A percentile compares a stretch with the other conserved stretches of the same genome.
These are phyloP conservation scores for Gracilaria domingensis DNA, from an alignment of 23 red algal genomes.

Conservation along the genomic window DNA sequence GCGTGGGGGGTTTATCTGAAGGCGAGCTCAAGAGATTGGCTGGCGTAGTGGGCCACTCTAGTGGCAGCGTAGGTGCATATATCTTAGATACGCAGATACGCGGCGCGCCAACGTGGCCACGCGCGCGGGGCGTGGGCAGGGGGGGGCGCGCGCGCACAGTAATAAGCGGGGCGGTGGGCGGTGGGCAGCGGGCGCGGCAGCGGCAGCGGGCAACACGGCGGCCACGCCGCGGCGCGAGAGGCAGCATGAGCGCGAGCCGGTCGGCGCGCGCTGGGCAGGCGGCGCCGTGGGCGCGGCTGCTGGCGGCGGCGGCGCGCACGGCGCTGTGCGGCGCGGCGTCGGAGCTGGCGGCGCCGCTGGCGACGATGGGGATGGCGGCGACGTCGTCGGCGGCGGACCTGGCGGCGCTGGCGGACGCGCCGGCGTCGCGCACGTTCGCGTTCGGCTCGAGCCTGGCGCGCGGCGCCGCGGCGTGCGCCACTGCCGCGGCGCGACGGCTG, in stretches of 20 bases:
- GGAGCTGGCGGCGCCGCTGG: constrained; percentile 28
- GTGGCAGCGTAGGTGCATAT: too few species aligned
- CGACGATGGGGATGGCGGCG: constrained; percentile 61
- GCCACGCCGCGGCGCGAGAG: not conserved
- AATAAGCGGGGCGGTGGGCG: not conserved
- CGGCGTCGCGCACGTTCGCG: constrained; percentile 16
- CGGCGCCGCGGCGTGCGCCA: constrained; percentile 47
- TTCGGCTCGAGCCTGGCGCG: constrained; percentile 28
- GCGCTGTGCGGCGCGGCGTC: not conserved
- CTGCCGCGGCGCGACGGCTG: too few species aligned
- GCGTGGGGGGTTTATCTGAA: too few species aligned
- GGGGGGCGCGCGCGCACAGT: not conserved
- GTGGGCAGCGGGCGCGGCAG: not conserved
- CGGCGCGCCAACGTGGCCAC: not conserved
- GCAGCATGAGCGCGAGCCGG: not conserved
- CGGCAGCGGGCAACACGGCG: not conserved
- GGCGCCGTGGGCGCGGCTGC: constrained; percentile 20
- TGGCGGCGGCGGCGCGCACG: constrained; percentile 7
- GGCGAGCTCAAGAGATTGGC: too few species aligned
- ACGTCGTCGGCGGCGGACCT: constrained; percentile 32
- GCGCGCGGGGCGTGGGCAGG: not conserved
- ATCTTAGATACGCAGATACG: too few species aligned
- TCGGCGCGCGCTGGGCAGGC: not conserved
- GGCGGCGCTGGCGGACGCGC: not conserved
- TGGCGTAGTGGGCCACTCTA: too few species aligned